Evolutionary conservation across 73 alveolate species (phyloP).

Genomic region (Paramecium octaurelia): DNA sequence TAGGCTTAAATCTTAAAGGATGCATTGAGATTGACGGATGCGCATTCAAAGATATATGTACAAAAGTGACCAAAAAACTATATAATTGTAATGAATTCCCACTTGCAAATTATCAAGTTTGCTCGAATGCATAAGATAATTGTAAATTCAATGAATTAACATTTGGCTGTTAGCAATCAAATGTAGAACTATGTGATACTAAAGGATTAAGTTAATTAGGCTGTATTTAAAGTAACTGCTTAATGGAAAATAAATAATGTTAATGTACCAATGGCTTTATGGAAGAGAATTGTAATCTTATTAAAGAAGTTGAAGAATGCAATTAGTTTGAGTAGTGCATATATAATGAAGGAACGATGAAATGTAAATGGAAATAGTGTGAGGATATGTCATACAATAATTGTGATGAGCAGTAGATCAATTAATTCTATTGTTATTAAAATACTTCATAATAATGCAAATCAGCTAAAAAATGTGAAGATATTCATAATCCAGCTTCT

Average conservation of each 20-base stretch:
- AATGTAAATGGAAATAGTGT: not conserved
- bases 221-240: not conserved
- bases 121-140: not conserved
- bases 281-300: not conserved
- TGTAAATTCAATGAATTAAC: constrained; percentile 1
- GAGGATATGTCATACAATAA: not conserved
- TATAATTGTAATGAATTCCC: not conserved
- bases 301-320: not conserved
- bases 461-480: not conserved
- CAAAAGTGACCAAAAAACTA: not conserved
- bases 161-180: not conserved
- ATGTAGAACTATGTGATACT: not conserved
- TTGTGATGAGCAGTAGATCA: not conserved
- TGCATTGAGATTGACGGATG: not conserved
- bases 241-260: not conserved
- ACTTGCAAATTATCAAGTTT: not conserved
- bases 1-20: not conserved
- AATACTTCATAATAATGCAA: not conserved
- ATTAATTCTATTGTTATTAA: not conserved
- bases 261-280: not conserved
- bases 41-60: not conserved
- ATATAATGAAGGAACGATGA: not conserved
- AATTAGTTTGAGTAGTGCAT: not conserved
- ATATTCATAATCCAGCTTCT: not conserved
- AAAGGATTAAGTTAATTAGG: constrained; percentile 15